phyloP scores from a whole-genome alignment of 345 rosid genomes.

The Eucalyptus coolabah region DNA sequence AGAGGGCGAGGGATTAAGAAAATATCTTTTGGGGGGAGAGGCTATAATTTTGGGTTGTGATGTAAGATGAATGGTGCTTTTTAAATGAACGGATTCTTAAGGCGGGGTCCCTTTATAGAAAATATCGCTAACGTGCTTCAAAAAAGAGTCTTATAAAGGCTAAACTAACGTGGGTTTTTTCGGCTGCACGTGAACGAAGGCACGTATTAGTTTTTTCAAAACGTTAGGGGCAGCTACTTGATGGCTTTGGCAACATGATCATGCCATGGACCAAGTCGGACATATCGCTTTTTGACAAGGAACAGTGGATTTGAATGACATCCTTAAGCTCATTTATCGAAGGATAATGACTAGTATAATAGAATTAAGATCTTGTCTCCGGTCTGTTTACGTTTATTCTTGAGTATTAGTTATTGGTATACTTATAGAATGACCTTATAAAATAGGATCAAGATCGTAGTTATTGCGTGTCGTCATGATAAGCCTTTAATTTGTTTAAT shows the following conservation, averaged over 20 bases:
- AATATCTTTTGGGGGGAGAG: too few relatives aligned
- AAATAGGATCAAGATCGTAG: neutral
- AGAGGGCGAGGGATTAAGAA: neutral
- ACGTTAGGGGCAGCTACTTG: neutral
- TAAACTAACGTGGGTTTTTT: neutral
- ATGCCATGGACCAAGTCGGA: neutral
- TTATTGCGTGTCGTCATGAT: neutral
- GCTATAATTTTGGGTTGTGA: too few relatives aligned
- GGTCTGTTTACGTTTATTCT: too few relatives aligned
- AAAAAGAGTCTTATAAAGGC: too few relatives aligned
- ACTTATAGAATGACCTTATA: neutral
- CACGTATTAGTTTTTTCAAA: neutral
- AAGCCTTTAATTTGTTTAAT: neutral
- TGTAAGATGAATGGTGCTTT: neutral
- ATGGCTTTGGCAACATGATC: neutral
- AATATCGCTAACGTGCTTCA: neutral
- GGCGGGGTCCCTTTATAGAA: neutral
- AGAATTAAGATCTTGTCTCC: too few relatives aligned
- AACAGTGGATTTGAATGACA: neutral
- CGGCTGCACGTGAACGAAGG: neutral
- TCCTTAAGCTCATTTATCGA: neutral
- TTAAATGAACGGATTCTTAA: too few relatives aligned
- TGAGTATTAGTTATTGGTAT: too few relatives aligned
- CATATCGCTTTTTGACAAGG: neutral
- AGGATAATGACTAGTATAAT: neutral